phyloP scores from a whole-genome alignment of 257 asterid species.

The Nicotiana knightiana region DNA sequence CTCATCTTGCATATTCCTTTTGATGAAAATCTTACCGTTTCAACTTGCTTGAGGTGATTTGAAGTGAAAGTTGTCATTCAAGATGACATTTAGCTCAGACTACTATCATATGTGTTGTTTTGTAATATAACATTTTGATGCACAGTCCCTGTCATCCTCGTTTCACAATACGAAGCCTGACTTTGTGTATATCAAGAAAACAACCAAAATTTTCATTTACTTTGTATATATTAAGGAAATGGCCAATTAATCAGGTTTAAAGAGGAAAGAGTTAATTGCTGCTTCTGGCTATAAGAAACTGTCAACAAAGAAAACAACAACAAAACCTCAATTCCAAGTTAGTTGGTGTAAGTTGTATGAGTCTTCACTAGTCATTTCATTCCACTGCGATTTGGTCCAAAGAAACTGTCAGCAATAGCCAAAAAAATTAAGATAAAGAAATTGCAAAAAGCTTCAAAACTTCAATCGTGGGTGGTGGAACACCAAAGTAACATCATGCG shows the following conservation, averaged over 20 bases:
- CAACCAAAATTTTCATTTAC: neutral
- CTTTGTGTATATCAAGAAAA: neutral
- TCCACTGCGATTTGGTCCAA: neutral
- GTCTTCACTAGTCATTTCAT: neutral
- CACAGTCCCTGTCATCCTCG: neutral
- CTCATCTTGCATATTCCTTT: neutral
- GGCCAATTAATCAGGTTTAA: neutral
- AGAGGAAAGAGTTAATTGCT: neutral
- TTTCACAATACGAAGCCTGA: neutral
- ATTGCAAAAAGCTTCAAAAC: neutral
- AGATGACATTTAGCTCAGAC: neutral
- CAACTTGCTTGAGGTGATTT: neutral
- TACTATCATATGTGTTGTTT: neutral
- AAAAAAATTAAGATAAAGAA: neutral
- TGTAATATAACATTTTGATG: no score
- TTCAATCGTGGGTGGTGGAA: neutral
- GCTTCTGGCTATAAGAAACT: neutral
- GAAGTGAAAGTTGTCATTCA: neutral
- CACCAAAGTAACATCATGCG: neutral
- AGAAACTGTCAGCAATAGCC: neutral
- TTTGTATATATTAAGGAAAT: neutral
- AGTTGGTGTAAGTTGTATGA: neutral
- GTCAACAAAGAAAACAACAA: neutral
- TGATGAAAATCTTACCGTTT: neutral
- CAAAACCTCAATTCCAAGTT: neutral